Conservation (phyloP, 2,329 filamentous ascomycete genomes). For the Pseudogymnoascus sp. region DNA sequence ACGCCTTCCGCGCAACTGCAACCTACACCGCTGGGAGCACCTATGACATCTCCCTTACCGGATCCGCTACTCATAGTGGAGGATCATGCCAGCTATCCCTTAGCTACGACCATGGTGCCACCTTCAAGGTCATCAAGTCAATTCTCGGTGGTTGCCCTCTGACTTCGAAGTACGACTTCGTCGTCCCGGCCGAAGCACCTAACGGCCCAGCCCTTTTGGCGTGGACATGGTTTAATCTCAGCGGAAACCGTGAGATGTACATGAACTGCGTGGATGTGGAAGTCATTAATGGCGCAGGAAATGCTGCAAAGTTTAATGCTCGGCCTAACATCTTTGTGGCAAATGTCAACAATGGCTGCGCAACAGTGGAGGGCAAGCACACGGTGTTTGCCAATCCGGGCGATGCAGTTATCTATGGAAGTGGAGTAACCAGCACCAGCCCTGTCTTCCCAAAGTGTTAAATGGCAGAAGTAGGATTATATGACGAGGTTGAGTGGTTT, state of each 20-base stretch:
- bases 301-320: conserved; percentile 30
- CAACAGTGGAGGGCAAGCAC: not conserved
- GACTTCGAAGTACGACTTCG: conserved; percentile 30
- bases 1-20: not conserved
- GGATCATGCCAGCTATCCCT: conserved; percentile 55
- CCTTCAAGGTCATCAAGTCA: conserved; percentile 54
- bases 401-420: not conserved
- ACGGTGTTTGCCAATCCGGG: not conserved
- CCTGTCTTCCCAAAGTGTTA: not conserved
- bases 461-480: not conserved
- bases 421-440: not conserved
- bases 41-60: conserved; percentile 22
- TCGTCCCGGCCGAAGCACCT: conserved; percentile 24
- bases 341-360: conserved; percentile 5
- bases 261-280: conserved; percentile 56
- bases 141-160: conserved; percentile 54
- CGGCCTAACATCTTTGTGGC: conserved; percentile 52
- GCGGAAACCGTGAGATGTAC: conserved; percentile 60
- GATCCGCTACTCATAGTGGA: conserved; percentile 43
- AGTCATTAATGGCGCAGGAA: conserved; percentile 14
- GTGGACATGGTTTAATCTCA: conserved; percentile 51
- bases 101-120: conserved; percentile 50
- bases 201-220: conserved; percentile 23
- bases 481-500: not conserved
- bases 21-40: not conserved